Conservation (phyloP, 179 eudicot species). For the Gypsophila paniculata region DNA sequence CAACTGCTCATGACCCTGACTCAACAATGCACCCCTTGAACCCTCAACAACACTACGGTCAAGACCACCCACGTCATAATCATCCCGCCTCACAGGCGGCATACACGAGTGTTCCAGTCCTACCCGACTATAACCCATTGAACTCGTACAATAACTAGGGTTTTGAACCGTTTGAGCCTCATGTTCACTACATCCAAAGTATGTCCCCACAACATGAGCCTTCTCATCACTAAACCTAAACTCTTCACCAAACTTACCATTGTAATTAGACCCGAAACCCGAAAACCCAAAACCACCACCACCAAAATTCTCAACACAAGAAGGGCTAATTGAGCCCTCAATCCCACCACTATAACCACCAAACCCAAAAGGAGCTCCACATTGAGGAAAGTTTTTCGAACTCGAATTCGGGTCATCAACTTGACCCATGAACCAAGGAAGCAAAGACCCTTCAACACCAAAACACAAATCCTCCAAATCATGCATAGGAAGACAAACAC, state of each 20-base stretch:
- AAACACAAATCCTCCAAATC: conserved; percentile 48
- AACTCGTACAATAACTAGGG: conserved; percentile 33
- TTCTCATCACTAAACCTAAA: conserved; percentile 18
- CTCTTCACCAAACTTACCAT: conserved; percentile 12
- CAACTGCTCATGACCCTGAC: conserved; percentile 27
- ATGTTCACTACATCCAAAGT: conserved; percentile 21
- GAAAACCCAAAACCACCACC: conserved; percentile 20
- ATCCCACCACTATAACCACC: too few species aligned
- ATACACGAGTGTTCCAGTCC: conserved; percentile 36
- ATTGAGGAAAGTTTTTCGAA: conserved; percentile 46
- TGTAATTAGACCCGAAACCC: conserved; percentile 20
- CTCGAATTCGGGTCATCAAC: conserved; percentile 50
- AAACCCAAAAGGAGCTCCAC: conserved; percentile 21
- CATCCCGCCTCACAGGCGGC: conserved; percentile 43
- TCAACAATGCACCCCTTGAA: too few species aligned
- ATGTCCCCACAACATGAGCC: conserved; percentile 27
- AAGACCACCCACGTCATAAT: conserved; percentile 19
- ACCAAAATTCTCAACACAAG: conserved; percentile 25
- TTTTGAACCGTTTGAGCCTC: conserved; percentile 26
- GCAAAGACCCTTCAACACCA: conserved; percentile 38
- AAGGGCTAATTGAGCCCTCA: conserved; percentile 38
- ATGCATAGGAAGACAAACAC: conserved; percentile 26
- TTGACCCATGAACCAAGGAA: conserved; percentile 61
- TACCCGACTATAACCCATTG: conserved; percentile 20
- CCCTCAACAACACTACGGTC: conserved; percentile 24